phyloP scores from a whole-genome alignment of 129 eudicot species.

The Centrapalus pauciflorus region DNA sequence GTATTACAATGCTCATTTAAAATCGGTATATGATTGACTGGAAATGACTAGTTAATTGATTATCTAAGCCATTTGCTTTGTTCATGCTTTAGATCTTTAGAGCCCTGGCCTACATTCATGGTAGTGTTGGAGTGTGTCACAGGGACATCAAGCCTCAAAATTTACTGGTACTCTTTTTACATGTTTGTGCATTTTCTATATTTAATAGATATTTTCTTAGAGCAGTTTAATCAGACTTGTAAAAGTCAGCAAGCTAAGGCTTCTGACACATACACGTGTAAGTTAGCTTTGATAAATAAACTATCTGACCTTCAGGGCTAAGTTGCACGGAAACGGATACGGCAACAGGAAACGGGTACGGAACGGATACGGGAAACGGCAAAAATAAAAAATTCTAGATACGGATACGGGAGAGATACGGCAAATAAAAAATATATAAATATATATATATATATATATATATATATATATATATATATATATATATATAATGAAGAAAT shows the following conservation, averaged over 20 bases:
- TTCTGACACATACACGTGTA: neutral
- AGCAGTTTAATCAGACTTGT: neutral
- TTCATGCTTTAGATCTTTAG: constrained; percentile 53
- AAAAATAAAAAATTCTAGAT: too few relatives aligned
- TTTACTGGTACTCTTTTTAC: constrained; percentile 49
- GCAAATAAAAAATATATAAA: too few relatives aligned
- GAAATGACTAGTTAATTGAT: neutral
- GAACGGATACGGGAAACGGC: too few relatives aligned
- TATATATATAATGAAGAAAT: too few relatives aligned
- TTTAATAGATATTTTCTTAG: neutral
- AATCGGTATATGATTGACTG: too few relatives aligned
- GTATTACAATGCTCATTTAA: neutral
- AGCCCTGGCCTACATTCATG: constrained; percentile 82
- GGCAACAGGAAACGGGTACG: too few relatives aligned
- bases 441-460: too few relatives aligned
- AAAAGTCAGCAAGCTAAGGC: neutral
- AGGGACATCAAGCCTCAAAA: constrained; percentile 93
- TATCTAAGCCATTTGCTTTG: constrained; percentile 3
- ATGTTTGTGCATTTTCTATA: neutral
- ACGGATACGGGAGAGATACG: too few relatives aligned
- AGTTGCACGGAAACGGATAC: too few relatives aligned
- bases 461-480: too few relatives aligned
- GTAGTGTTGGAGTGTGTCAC: constrained; percentile 82
- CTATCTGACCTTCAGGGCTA: neutral
- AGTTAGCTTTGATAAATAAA: neutral